Conservation (phyloP, 495 filamentous ascomycete genomes). For the Lophiostoma macrostomum region DNA sequence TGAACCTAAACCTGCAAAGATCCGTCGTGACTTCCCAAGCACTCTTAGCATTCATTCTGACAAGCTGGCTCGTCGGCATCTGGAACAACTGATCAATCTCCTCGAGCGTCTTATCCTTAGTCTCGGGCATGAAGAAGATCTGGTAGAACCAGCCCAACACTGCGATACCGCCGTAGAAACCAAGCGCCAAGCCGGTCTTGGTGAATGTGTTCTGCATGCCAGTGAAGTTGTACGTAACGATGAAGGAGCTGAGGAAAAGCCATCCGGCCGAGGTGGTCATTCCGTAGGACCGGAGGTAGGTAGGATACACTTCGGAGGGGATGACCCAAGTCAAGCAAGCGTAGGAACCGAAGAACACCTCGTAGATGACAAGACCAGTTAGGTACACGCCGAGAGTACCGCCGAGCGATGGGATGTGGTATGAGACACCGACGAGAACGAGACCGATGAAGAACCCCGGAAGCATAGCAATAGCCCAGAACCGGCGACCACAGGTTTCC, state of each 20-base stretch:
- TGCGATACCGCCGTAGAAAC: constrained; percentile 62
- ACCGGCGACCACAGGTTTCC: constrained; percentile 58
- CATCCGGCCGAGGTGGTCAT: constrained; percentile 57
- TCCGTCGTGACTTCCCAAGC: constrained; percentile 1
- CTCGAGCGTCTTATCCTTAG: constrained; percentile 61
- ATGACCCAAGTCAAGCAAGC: constrained; percentile 63
- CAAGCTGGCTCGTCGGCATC: constrained; percentile 54
- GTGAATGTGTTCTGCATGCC: constrained; percentile 57
- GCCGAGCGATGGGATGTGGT: constrained; percentile 44
- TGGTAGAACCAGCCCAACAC: constrained; percentile 47
- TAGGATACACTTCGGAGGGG: constrained; percentile 59
- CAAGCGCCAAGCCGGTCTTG: constrained; percentile 54
- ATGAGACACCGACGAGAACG: constrained; percentile 54
- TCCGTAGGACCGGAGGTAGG: constrained; percentile 58
- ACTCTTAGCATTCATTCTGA: constrained; percentile 26
- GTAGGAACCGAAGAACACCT: constrained; percentile 62
- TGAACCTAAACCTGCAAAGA: neutral
- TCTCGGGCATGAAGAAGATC: constrained; percentile 59
- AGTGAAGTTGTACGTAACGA: constrained; percentile 63
- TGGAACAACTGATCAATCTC: constrained; percentile 60
- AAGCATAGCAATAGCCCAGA: constrained; percentile 61
- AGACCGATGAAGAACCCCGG: constrained; percentile 61
- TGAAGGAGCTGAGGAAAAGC: constrained; percentile 59
- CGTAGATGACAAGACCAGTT: constrained; percentile 57
- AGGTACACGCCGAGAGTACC: constrained; percentile 53